These are phyloP conservation scores for Erodium texanum DNA, from an alignment of 441 rosid species.

Conservation along the genomic window DNA sequence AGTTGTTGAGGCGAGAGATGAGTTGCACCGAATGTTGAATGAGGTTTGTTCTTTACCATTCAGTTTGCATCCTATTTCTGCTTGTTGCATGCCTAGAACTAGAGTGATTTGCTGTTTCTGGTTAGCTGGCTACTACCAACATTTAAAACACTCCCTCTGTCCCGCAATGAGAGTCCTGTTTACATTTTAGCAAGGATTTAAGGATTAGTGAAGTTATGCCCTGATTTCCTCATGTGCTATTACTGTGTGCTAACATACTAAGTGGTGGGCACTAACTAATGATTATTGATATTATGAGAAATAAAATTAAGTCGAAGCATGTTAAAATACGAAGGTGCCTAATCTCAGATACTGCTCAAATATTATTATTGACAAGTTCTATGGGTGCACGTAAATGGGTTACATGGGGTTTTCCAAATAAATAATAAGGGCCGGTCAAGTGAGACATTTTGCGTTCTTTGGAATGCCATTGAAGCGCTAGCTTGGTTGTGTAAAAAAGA, in stretches of 20 bases:
- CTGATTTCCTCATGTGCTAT: no score
- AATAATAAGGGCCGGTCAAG: not conserved
- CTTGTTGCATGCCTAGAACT: not conserved
- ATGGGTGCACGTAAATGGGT: not conserved
- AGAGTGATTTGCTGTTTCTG: not conserved
- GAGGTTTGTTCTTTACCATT: conserved; percentile 10
- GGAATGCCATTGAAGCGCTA: not conserved
- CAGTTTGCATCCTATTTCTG: not conserved
- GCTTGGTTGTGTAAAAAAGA: not conserved
- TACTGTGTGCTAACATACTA: no score
- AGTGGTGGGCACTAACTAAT: no score
- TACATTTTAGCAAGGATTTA: no score
- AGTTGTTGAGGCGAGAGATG: conserved; percentile 26
- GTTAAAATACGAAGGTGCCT: not conserved
- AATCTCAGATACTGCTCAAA: not conserved
- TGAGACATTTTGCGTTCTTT: not conserved
- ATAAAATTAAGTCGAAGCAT: not conserved
- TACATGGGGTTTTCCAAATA: not conserved
- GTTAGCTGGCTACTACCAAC: no score
- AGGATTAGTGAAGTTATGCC: not conserved
- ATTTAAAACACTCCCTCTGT: no score
- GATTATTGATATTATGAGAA: no score
- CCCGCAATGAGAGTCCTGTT: no score
- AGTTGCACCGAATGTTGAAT: conserved; percentile 24
- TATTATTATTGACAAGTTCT: not conserved